Conservation (phyloP, 108 stramenopile genomes). For the Bacterosira constricta region DNA sequence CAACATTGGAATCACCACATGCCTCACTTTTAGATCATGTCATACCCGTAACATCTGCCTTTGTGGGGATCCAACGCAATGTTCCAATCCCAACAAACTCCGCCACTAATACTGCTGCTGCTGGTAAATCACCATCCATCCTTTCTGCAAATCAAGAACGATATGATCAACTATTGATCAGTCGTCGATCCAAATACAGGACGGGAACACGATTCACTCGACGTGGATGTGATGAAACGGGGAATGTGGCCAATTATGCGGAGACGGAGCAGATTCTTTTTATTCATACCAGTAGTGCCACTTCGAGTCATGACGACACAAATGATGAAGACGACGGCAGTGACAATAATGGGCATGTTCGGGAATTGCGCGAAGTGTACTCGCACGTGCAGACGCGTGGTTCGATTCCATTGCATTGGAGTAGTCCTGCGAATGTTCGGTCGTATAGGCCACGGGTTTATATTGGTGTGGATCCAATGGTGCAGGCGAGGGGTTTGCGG, state of each 20-base stretch:
- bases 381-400: slow-evolving; percentile 92
- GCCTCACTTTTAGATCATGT: slow-evolving; percentile 55
- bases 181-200: slow-evolving; percentile 85
- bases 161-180: slow-evolving; percentile 86
- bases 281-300: too few species aligned
- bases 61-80: slow-evolving; percentile 79
- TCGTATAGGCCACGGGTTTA: slow-evolving; percentile 87
- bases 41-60: slow-evolving; percentile 90
- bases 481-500: slow-evolving; percentile 74
- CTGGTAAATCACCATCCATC: background rate
- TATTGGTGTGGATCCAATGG: slow-evolving; percentile 81
- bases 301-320: background rate
- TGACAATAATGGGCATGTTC: background rate
- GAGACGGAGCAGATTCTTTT: slow-evolving; percentile 95
- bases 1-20: slow-evolving; percentile 1
- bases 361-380: slow-evolving; percentile 19
- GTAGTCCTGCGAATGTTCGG: slow-evolving; percentile 88
- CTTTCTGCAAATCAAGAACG: slow-evolving; percentile 1
- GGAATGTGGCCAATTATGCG: slow-evolving; percentile 93
- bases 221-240: slow-evolving; percentile 91
- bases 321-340: background rate
- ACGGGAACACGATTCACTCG: slow-evolving; percentile 94
- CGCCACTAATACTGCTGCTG: background rate
- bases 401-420: slow-evolving; percentile 94
- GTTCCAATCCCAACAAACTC: slow-evolving; percentile 24